These are phyloP conservation scores for Vaccinium vitisidaea DNA, from an alignment of 148 eudicot species.

Conservation along the genomic window DNA sequence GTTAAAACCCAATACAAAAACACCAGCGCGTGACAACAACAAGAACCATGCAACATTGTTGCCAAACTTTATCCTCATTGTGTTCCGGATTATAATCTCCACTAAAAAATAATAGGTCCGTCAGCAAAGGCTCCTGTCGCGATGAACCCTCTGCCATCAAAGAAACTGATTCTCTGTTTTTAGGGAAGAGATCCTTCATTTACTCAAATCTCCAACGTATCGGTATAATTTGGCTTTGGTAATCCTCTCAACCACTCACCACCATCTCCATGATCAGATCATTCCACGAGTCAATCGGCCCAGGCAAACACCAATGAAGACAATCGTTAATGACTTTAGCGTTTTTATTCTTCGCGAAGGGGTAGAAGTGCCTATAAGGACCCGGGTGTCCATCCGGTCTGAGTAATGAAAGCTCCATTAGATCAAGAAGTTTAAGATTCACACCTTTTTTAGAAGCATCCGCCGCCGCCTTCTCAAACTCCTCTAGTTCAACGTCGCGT, in stretches of 20 bases:
- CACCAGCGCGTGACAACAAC: neutral
- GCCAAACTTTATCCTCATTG: neutral
- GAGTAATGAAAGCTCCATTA: constrained; percentile 53
- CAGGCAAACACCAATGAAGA: constrained; percentile 92
- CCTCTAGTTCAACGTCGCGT: constrained; percentile 64
- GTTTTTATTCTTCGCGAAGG: constrained; percentile 41
- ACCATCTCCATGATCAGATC: constrained; percentile 71
- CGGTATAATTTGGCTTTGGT: neutral
- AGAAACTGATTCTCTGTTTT: neutral
- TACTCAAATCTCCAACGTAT: neutral
- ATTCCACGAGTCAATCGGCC: constrained; percentile 89
- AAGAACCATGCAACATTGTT: neutral
- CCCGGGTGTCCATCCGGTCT: constrained; percentile 95
- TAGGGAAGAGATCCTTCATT: neutral
- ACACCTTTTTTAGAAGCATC: constrained; percentile 55
- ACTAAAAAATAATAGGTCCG: neutral
- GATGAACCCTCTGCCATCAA: neutral
- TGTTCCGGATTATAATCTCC: neutral
- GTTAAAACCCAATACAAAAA: neutral
- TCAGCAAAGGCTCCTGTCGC: neutral
- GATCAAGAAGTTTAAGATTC: constrained; percentile 54
- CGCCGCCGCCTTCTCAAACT: constrained; percentile 41
- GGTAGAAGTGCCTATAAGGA: constrained; percentile 56
- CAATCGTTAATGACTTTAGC: constrained; percentile 50
- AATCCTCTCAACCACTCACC: constrained; percentile 19